A percentile compares a stretch with the other conserved stretches of the same genome.
These are phyloP conservation scores for Pythium brachiatum DNA, from an alignment of 352 stramenopile species.

Conservation along the genomic window DNA sequence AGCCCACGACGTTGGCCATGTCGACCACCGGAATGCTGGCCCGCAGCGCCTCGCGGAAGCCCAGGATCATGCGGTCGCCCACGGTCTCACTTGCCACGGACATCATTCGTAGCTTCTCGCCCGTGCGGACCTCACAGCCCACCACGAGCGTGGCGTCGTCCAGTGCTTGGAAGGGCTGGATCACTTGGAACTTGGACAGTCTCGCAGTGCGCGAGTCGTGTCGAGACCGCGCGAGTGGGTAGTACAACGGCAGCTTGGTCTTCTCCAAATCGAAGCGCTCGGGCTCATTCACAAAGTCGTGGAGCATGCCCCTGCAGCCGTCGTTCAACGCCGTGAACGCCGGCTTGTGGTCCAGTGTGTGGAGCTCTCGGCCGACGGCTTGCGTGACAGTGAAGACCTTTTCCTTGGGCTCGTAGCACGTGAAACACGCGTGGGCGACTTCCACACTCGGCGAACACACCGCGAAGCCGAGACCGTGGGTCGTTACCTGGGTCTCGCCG, in stretches of 20 bases:
- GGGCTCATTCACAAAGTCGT: constrained; percentile 55
- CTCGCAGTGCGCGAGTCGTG: constrained; percentile 38
- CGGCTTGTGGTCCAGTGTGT: constrained; percentile 66
- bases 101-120: constrained; percentile 78
- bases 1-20: constrained; percentile 65
- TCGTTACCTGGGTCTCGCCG: constrained; percentile 58
- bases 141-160: constrained; percentile 53
- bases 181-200: constrained; percentile 57
- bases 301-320: constrained; percentile 67
- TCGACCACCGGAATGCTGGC: constrained; percentile 51
- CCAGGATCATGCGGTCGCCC: constrained; percentile 41
- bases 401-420: constrained; percentile 77
- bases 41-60: constrained; percentile 53
- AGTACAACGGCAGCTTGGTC: constrained; percentile 69
- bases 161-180: constrained; percentile 62
- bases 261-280: constrained; percentile 64
- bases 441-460: constrained; percentile 81
- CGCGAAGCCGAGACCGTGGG: constrained; percentile 66
- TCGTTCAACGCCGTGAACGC: constrained; percentile 73
- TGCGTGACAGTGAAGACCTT: constrained; percentile 70
- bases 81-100: constrained; percentile 56
- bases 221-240: constrained; percentile 59
- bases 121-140: constrained; percentile 48
- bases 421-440: constrained; percentile 76
- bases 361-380: constrained; percentile 52